Base-by-base conservation (phyloP, 75 land plant genomes). In the Selaginella moellendorffii region DNA sequence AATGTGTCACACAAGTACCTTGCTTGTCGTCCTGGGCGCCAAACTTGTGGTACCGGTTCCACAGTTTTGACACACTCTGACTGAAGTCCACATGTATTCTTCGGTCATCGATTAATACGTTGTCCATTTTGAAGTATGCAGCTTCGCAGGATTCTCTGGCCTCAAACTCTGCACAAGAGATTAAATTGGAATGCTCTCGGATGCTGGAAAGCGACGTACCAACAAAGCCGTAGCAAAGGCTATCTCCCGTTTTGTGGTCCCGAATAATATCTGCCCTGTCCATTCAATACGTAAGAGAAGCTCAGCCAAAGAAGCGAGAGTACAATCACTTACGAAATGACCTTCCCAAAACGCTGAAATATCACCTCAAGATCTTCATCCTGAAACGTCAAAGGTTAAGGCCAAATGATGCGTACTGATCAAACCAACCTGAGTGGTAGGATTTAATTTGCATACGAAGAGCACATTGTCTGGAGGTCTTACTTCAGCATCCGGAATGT, bases 101-200 rank as follows among this genome's bases (percentile, higher is more conserved):
- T 31, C 99, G 67, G 61, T 95, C 99, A 78, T 95, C 99, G 70
- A 95, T 90, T 46, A 95, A 52, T 58, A 83, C 87, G 81, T 95
- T 95, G 65, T 95, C 88, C 97, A 95, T 95, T 96, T 92, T 92
- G 54, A 81, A 85, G 72, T 93, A 93, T 20, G 98, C 98, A 62
- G 79, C 82, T 62, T 83, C 90, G 62, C 98, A 93, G 22, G 90
- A 78, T 54, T 85, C 90, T 61, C 77, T 66, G 14, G 63, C 68
- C 71, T 93, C 98, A 74, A 93, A 93, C 63, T 93, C 98, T 87
- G 80, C 19, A 59, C 46, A 36, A 5, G 46, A 5, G 46, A 5
- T 5, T 36, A 36, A 5, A 36, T 36, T 5, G 5, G 46, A 5
- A 36, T 36, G 14, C 46, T 36, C 14, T 5, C 46, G 14, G 46